Evolutionary conservation across 2,329 filamentous ascomycete genomes (phyloP).

Genomic region (Alternaria sp.): DNA sequence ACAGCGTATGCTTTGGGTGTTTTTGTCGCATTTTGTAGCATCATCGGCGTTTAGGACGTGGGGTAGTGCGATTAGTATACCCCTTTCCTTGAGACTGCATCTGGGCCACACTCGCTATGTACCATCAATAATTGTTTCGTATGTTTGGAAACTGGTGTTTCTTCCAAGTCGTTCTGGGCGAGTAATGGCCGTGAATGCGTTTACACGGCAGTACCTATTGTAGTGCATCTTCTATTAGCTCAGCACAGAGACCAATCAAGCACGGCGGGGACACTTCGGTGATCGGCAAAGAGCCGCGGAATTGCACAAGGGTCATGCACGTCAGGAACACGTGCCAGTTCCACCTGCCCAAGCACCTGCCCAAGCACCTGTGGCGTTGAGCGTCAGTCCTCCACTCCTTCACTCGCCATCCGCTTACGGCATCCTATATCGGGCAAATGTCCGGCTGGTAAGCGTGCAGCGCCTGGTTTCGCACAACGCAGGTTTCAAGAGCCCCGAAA

Average conservation of each 20-base stretch:
- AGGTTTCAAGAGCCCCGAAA: conserved; percentile 23
- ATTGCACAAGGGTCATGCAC: conserved; percentile 9
- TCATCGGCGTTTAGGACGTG: conserved; percentile 19
- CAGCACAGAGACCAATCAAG: conserved; percentile 7
- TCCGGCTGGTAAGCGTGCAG: conserved; percentile 15
- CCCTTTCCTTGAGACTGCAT: conserved; percentile 6
- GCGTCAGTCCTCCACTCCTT: conserved; percentile 5
- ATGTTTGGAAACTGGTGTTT: background rate
- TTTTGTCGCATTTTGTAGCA: conserved; percentile 20
- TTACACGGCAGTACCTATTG: conserved; percentile 1
- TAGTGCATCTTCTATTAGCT: conserved; percentile 14
- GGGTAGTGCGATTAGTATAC: conserved; percentile 7
- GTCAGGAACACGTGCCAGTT: conserved; percentile 13
- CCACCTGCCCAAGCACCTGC: conserved; percentile 9
- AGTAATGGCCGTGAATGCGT: background rate
- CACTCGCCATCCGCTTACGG: conserved; percentile 1
- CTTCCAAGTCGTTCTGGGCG: too few species aligned
- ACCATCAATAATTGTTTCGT: conserved; percentile 8
- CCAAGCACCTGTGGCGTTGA: conserved; percentile 17
- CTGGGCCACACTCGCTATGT: conserved; percentile 18
- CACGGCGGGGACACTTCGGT: conserved; percentile 3
- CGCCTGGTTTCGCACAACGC: conserved; percentile 20
- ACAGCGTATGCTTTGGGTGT: conserved; percentile 13
- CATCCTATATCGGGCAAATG: conserved; percentile 5
- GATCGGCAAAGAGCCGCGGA: conserved; percentile 12